Base-by-base conservation (phyloP, 495 filamentous ascomycete genomes). In the Talaromyces stipitatus region DNA sequence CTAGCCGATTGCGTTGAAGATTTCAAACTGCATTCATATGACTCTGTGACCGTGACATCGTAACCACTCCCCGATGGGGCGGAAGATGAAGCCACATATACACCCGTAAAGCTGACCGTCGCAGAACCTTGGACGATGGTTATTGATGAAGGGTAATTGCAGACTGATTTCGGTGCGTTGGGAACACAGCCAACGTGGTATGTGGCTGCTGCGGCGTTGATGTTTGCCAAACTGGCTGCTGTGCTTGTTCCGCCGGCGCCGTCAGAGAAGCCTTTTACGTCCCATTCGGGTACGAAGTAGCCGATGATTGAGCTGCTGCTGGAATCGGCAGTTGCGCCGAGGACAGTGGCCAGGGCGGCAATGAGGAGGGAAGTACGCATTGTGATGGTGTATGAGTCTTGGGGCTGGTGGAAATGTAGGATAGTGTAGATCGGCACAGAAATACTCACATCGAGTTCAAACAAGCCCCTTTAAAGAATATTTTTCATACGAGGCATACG, bases 161-260 rank as follows among this genome's bases (percentile, higher is more conserved):
- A 70, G 32, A 64, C 52, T 14, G 50, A 43, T 3, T 55, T 58
- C 32, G 59, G 56, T 4, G 67, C 67, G 30, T 23, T 60, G 24
- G 29, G 46, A 16, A 58, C 11, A 24, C 68, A 70, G 46, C n/a
- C 32, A 22, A 70, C 50, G n/a, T 64, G 41, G 58, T 67, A 70
- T 52, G 68, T 70, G 14, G 68, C 68, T 4, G 59, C 61, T 10
- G 32, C 26, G 10, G 60, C 57, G 51, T 67, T 63, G 58, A 67
- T 56, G 45, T 54, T 61, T n/a, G 50, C 53, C 6, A 69, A 56
- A 29, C 68, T 64, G 55, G 55, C 68, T 10, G 46, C 66, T 23
- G 51, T 58, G 62, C 68, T 67, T 18, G 55, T 24, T 18, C 12
- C 16, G 45, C 45, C 45, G 45, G 18, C 53, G 45, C 60, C 62